Conservation (phyloP, 2,329 filamentous ascomycete species). For the Sporothrix luriei region DNA sequence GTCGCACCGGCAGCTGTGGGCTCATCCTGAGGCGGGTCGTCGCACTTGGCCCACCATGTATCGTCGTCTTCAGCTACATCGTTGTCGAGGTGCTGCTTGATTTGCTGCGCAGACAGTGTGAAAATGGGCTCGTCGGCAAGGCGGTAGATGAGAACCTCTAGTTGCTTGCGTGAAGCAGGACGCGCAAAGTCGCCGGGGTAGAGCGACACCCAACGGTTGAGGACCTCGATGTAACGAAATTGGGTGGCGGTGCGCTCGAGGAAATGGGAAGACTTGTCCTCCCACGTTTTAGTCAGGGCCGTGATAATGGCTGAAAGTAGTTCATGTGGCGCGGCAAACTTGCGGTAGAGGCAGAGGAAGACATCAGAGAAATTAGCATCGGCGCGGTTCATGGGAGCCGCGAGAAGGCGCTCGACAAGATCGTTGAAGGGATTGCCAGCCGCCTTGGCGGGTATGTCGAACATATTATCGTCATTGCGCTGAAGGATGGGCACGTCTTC, state of each 20-base stretch:
- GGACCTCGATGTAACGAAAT: slow-evolving; percentile 76
- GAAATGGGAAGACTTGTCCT: slow-evolving; percentile 67
- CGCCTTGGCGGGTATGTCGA: slow-evolving; percentile 56
- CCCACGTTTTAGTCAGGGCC: slow-evolving; percentile 70
- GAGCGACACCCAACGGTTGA: slow-evolving; percentile 84
- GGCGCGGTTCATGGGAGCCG: slow-evolving; percentile 78
- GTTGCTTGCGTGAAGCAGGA: slow-evolving; percentile 67
- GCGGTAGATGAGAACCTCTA: slow-evolving; percentile 74
- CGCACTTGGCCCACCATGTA: slow-evolving; percentile 84
- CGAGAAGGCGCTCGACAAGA: slow-evolving; percentile 82
- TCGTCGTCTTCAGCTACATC: slow-evolving; percentile 84
- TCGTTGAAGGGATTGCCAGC: slow-evolving; percentile 65
- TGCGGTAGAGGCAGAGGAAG: slow-evolving; percentile 90
- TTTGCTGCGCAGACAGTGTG: slow-evolving; percentile 80
- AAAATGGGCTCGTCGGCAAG: slow-evolving; percentile 81
- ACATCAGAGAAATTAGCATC: slow-evolving; percentile 86
- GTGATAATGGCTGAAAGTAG: slow-evolving; percentile 77
- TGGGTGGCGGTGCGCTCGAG: slow-evolving; percentile 79
- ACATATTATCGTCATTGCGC: slow-evolving; percentile 64
- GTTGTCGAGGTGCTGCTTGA: slow-evolving; percentile 73
- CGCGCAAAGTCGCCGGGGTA: slow-evolving; percentile 95
- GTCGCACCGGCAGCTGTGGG: slow-evolving; percentile 21
- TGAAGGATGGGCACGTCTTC: slow-evolving; percentile 69
- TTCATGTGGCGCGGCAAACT: slow-evolving; percentile 80
- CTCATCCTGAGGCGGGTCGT: slow-evolving; percentile 54